phyloP scores from a whole-genome alignment of 768 basidiomycete genomes.

The Rhodotorula diobovata region DNA sequence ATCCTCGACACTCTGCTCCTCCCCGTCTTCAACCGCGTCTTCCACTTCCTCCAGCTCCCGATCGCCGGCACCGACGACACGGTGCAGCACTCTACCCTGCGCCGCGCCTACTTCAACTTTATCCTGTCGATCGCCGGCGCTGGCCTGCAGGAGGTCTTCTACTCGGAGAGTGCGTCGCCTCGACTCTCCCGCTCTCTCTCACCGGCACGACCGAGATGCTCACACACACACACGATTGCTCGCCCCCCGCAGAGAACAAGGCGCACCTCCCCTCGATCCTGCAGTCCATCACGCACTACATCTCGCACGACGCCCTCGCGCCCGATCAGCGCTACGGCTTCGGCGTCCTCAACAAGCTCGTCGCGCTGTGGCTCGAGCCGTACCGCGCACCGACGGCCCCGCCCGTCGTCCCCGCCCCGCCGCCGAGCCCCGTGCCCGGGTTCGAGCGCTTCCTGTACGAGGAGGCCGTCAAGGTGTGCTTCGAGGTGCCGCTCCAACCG shows the following conservation, averaged over 20 bases:
- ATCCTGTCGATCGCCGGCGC: constrained; percentile 74
- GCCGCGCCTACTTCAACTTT: constrained; percentile 79
- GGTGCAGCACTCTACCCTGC: constrained; percentile 70
- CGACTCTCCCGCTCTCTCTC: background rate
- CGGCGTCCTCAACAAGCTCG: constrained; percentile 58
- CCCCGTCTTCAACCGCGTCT: constrained; percentile 78
- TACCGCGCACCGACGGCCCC: constrained; percentile 50
- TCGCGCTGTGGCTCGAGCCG: constrained; percentile 49
- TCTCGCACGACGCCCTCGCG: constrained; percentile 71
- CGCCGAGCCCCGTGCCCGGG: constrained; percentile 61
- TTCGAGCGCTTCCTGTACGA: constrained; percentile 91
- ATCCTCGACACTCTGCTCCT: constrained; percentile 86
- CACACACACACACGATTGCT: constrained; percentile 43
- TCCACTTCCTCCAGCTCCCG: constrained; percentile 70
- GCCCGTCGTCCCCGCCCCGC: constrained; percentile 48
- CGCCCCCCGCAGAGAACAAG: constrained; percentile 57
- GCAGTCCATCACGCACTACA: constrained; percentile 65
- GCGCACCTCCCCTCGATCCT: constrained; percentile 64
- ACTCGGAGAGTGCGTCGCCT: constrained; percentile 73
- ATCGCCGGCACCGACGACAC: constrained; percentile 80
- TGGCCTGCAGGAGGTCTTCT: constrained; percentile 76
- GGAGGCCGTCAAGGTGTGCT: constrained; percentile 71
- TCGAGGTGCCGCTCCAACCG: constrained; percentile 70
- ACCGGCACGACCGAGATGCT: constrained; percentile 7
- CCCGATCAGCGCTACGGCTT: constrained; percentile 73